Percentiles rank a stretch among this genome's conserved stretches.
phyloP scores from a whole-genome alignment of 352 stramenopile genomes.

The Phytophthora crassamura region DNA sequence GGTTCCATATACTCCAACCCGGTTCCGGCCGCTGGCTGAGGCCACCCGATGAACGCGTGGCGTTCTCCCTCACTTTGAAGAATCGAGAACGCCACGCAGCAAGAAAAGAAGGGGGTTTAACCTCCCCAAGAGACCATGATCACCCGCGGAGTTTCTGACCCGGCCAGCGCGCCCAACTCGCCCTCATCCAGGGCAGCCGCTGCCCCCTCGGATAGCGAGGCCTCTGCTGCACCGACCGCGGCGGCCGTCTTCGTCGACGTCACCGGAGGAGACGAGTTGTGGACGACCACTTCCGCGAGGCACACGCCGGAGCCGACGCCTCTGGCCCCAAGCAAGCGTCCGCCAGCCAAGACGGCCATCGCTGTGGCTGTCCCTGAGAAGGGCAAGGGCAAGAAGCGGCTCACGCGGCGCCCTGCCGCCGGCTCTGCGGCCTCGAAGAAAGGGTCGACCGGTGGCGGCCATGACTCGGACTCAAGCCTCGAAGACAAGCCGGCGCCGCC shows the following conservation, averaged over 20 bases:
- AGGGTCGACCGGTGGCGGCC: neutral
- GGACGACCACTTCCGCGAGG: too few species aligned
- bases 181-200: conserved; percentile 12
- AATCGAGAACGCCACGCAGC: too few species aligned
- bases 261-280: too few species aligned
- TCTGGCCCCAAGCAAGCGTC: too few species aligned
- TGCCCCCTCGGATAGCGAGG: conserved; percentile 1
- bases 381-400: too few species aligned
- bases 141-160: conserved; percentile 9
- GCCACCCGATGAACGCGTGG: neutral
- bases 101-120: neutral
- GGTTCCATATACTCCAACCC: neutral
- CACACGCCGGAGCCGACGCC: too few species aligned
- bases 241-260: too few species aligned
- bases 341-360: too few species aligned
- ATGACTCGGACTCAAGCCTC: neutral
- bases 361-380: too few species aligned
- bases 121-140: conserved; percentile 10
- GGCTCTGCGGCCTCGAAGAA: neutral
- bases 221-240: too few species aligned
- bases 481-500: conserved; percentile 5
- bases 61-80: conserved; percentile 5
- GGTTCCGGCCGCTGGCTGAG: neutral
- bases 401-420: conserved; percentile 1
- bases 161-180: conserved; percentile 9